phyloP scores from a whole-genome alignment of 257 asterid genomes.

The Phtheirospermum japonicum region DNA sequence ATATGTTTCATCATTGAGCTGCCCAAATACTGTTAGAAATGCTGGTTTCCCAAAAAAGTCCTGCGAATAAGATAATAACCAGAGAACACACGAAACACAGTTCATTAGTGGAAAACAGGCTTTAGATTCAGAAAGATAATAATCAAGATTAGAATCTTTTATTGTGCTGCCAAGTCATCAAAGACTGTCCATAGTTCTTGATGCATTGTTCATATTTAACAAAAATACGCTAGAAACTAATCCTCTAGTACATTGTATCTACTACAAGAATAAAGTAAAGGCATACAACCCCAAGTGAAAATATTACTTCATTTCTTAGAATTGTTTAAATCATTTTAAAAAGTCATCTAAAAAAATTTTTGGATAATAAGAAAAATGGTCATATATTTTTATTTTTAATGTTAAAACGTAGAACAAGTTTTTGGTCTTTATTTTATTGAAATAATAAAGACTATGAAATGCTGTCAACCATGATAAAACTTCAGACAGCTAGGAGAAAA shows the following conservation, averaged over 20 bases:
- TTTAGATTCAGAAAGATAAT: constrained; percentile 20
- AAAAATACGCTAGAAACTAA: constrained; percentile 17
- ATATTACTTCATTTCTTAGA: background rate
- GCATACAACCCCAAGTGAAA: background rate
- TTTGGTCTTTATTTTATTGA: too few species aligned
- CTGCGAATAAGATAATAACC: constrained; percentile 48
- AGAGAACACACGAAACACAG: constrained; percentile 11
- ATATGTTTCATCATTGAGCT: constrained; percentile 95
- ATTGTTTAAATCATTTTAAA: background rate
- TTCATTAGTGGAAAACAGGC: constrained; percentile 7
- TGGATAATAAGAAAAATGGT: background rate
- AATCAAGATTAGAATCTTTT: constrained; percentile 19
- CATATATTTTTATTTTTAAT: background rate
- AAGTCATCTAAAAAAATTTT: background rate
- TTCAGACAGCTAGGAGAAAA: constrained; percentile 3
- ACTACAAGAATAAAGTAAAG: constrained; percentile 3
- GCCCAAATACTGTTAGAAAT: constrained; percentile 94
- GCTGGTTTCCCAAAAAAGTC: constrained; percentile 97
- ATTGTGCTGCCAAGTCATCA: background rate
- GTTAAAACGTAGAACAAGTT: too few species aligned
- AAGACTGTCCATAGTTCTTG: background rate
- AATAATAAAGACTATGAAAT: too few species aligned
- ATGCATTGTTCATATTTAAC: background rate
- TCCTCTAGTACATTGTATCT: background rate
- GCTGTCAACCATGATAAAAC: background rate